Percentiles rank a stretch among this genome's conserved stretches.
phyloP scores from a whole-genome alignment of 2,329 filamentous ascomycete genomes.

The Penicillium sp. region DNA sequence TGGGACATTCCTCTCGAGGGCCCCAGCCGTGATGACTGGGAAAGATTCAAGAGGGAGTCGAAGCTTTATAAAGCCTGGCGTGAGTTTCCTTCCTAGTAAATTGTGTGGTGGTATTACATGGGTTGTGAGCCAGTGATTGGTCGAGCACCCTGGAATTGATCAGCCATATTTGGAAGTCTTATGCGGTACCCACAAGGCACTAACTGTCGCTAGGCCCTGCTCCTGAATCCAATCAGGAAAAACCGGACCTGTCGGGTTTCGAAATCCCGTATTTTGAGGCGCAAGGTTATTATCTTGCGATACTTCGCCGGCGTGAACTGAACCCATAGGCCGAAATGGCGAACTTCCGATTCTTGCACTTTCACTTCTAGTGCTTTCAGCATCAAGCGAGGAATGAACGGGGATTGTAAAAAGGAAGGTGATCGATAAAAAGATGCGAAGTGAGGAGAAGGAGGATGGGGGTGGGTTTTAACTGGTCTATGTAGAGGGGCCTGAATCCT shows the following conservation, averaged over 20 bases:
- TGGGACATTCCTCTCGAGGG: neutral
- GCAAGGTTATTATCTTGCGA: neutral
- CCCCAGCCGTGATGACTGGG: neutral
- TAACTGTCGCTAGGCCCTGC: neutral
- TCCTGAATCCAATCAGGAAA: neutral
- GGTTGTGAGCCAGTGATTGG: neutral
- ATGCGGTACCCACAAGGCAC: neutral
- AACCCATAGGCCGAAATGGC: neutral
- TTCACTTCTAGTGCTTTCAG: too few species aligned
- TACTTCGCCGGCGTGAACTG: neutral
- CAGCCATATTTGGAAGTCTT: neutral
- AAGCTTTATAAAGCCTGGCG: neutral
- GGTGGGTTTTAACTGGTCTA: neutral
- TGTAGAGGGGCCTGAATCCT: neutral
- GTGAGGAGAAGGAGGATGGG: neutral
- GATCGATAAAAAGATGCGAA: too few species aligned
- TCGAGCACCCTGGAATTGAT: neutral
- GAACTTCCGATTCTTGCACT: too few species aligned
- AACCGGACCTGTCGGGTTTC: neutral
- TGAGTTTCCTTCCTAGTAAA: neutral
- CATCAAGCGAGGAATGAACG: neutral
- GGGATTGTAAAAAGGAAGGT: neutral
- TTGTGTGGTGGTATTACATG: neutral
- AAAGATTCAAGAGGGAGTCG: neutral
- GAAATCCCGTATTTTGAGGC: neutral